These are phyloP conservation scores for Candida tropicalis DNA, from an alignment of 1,139 yeast genomes.

Conservation along the genomic window DNA sequence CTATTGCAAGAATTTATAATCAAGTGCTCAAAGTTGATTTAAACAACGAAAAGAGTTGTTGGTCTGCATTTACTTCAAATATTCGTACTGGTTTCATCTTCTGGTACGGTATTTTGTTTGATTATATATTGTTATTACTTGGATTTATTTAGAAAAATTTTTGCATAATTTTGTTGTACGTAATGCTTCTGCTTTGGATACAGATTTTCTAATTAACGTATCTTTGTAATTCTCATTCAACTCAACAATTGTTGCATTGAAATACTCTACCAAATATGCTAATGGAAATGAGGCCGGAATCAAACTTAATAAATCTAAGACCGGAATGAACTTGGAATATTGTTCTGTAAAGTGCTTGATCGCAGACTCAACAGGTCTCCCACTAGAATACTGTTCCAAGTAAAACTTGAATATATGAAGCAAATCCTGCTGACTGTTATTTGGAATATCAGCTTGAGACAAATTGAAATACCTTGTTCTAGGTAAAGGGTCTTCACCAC, in stretches of 20 bases:
- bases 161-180: slow-evolving; percentile 19
- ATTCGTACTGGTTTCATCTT: slow-evolving; percentile 80
- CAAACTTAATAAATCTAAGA: slow-evolving; percentile 29
- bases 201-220: slow-evolving; percentile 27
- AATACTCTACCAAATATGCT: slow-evolving; percentile 30
- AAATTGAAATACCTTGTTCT: slow-evolving; percentile 21
- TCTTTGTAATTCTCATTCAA: slow-evolving; percentile 25
- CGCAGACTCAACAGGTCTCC: slow-evolving; percentile 20
- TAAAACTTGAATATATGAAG: slow-evolving; percentile 27
- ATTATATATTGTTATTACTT: slow-evolving; percentile 58
- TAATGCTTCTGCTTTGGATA: slow-evolving; percentile 29
- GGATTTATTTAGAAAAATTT: slow-evolving; percentile 38
- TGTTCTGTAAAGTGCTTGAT: slow-evolving; percentile 33
- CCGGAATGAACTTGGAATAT: slow-evolving; percentile 26
- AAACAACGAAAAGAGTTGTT: slow-evolving; percentile 78
- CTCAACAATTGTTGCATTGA: slow-evolving; percentile 25
- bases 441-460: neutral
- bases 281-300: slow-evolving; percentile 39
- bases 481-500: slow-evolving; percentile 28
- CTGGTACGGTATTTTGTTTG: slow-evolving; percentile 75
- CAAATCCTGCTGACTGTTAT: slow-evolving; percentile 13
- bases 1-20: slow-evolving; percentile 64
- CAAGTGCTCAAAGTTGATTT: slow-evolving; percentile 76
- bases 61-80: slow-evolving; percentile 77
- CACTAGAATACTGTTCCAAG: slow-evolving; percentile 16